Evolutionary conservation across 176 grass and related monocot genomes (phyloP), one percentile per base, ranked within the genome.

Genomic region (Phoenix dactylifera): DNA sequence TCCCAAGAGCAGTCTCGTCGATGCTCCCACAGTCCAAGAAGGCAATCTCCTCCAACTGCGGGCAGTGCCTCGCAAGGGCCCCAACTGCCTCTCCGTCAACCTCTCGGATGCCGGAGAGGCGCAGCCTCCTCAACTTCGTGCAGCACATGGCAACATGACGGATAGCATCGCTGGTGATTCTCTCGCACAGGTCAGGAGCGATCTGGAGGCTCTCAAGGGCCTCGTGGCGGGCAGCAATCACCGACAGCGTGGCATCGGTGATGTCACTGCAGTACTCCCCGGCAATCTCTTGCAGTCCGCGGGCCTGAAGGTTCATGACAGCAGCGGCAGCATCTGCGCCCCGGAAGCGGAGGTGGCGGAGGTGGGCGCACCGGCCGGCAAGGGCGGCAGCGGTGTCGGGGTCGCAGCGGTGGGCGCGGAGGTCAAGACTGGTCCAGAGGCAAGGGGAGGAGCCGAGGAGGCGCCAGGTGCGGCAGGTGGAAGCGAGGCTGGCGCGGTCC

Each of bases 71-170:
- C 15, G 88, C 94, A 23, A 93, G 80, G 3, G 94, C 78, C 50
- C 76, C 77, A 15, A 98, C 65, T 25, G 94, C 87, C 4, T 83
- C 85, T 1, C 70, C 77, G 3, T 79, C 85, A 1, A 74, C 82
- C 57, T 98, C 94, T 16, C 82, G 88, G 6, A 98, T 66, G 20
- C 94, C 94, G 0, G 88, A 89, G 39, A 98, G 85, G 22, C 88
- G 87, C 28, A 98, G 64, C 71, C 79, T 73, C 24, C 70, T 80
- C 25, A 98, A 88, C 19, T 58, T 58, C 3, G 79, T 67, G 72
- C 94, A 98, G 59, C 94, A 98, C 64, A 98, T 72, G 3, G 94
- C 94, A 10, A 98, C 87, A 7, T 98, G 84, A 55, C 88, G 87
- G 62, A 98, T 51, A 29, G 85, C 88, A 16, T 98, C 94, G 25